These are phyloP conservation scores for Knufia fluminis DNA, from an alignment of 2,329 filamentous ascomycete genomes.

Conservation along the genomic window DNA sequence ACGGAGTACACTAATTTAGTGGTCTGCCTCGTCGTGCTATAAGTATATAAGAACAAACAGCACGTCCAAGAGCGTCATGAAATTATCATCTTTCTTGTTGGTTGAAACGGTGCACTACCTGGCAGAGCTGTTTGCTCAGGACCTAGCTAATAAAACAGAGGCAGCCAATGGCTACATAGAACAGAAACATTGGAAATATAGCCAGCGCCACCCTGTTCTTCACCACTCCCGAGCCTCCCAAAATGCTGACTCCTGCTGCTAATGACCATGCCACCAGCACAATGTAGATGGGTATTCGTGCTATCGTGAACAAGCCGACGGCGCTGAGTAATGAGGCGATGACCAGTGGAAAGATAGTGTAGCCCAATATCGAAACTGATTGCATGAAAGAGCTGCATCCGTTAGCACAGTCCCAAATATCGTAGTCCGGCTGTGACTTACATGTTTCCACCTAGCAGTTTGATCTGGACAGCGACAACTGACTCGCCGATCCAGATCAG, in stretches of 20 bases:
- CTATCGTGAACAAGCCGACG: constrained; percentile 65
- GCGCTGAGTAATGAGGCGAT: constrained; percentile 86
- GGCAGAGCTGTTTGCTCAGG: background rate
- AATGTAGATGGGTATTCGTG: constrained; percentile 81
- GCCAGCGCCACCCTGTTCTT: constrained; percentile 90
- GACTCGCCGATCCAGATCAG: constrained; percentile 96
- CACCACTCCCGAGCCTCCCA: constrained; percentile 89
- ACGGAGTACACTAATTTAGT: too few relatives aligned
- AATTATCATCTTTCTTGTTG: too few relatives aligned
- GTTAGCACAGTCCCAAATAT: background rate
- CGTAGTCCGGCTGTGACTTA: constrained; percentile 43
- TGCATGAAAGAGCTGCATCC: constrained; percentile 80
- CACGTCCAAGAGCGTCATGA: too few relatives aligned
- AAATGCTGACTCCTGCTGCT: constrained; percentile 88
- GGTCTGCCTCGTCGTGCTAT: too few relatives aligned
- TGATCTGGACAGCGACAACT: constrained; percentile 95
- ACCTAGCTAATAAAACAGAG: constrained; percentile 89
- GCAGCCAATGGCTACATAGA: constrained; percentile 86
- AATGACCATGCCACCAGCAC: constrained; percentile 85
- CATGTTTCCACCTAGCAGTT: constrained; percentile 93
- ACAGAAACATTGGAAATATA: constrained; percentile 89
- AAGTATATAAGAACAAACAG: too few relatives aligned
- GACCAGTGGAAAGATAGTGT: constrained; percentile 93
- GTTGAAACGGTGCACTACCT: too few relatives aligned
- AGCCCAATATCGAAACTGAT: constrained; percentile 94